A percentile compares a stretch with the other conserved stretches of the same genome.
Conservation (phyloP, 331 rosid genomes). For the Spiraea crenata region DNA sequence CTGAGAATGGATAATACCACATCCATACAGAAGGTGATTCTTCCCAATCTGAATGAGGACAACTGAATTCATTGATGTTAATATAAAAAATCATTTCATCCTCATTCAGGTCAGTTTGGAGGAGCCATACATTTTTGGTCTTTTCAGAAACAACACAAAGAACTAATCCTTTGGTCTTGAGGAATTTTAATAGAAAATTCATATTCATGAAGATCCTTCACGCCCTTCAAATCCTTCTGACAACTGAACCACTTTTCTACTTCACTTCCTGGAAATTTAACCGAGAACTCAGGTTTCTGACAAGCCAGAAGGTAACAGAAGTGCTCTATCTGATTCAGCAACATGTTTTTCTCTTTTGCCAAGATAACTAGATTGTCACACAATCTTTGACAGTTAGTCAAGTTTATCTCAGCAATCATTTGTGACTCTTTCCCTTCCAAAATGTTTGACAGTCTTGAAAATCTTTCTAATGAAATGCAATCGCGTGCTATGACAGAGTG, state of each 20-base stretch:
- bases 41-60: too few species aligned
- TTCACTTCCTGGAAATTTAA: background rate
- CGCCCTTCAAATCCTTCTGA: too few species aligned
- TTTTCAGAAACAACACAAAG: background rate
- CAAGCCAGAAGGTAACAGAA: background rate
- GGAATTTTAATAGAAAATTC: background rate
- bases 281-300: background rate
- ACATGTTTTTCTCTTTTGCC: background rate
- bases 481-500: background rate
- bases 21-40: too few species aligned
- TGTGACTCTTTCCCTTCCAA: too few species aligned
- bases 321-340: background rate
- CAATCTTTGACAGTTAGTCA: background rate
- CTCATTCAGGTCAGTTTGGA: too few species aligned
- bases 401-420: too few species aligned
- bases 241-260: background rate
- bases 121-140: too few species aligned
- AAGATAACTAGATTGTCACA: background rate
- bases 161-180: background rate
- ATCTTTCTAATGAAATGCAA: background rate
- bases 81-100: too few species aligned
- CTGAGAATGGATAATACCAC: too few species aligned
- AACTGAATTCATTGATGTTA: too few species aligned
- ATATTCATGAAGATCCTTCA: too few species aligned
- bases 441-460: background rate